Percentiles rank a stretch among this genome's conserved stretches.
phyloP scores from a whole-genome alignment of 257 asterid genomes.

The Plantago ovata region DNA sequence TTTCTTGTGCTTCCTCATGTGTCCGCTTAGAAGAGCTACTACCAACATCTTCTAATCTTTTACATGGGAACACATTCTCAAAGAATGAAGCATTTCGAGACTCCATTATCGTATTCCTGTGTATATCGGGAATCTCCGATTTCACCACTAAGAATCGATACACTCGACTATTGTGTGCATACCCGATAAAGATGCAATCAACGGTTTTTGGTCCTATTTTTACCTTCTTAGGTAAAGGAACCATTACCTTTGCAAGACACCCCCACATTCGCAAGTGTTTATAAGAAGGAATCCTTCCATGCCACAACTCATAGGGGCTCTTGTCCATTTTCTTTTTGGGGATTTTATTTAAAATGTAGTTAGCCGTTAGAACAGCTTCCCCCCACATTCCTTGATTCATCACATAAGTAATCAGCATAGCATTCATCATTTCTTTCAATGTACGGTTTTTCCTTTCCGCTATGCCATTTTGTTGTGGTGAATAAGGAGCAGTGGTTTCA shows the following conservation, averaged over 20 bases:
- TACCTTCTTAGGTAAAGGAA: background rate
- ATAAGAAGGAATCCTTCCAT: background rate
- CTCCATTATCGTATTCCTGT: background rate
- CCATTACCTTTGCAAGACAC: background rate
- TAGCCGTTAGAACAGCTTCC: background rate
- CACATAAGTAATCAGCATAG: background rate
- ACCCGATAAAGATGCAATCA: background rate
- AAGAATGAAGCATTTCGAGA: background rate
- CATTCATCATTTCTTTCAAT: background rate
- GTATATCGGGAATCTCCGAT: background rate
- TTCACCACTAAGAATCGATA: background rate
- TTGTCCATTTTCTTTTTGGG: background rate
- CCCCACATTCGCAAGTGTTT: background rate
- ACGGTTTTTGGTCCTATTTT: background rate
- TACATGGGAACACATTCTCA: background rate
- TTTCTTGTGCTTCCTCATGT: background rate
- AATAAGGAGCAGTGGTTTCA: background rate
- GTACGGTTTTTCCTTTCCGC: slow-evolving; percentile 3
- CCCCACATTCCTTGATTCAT: background rate
- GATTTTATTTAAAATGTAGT: background rate
- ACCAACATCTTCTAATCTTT: background rate
- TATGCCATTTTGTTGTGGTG: background rate
- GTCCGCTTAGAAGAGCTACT: background rate
- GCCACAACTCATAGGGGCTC: background rate
- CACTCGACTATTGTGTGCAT: background rate